Base-by-base conservation (phyloP, 2,329 filamentous ascomycete genomes). In the Exophiala lecanii-corni region DNA sequence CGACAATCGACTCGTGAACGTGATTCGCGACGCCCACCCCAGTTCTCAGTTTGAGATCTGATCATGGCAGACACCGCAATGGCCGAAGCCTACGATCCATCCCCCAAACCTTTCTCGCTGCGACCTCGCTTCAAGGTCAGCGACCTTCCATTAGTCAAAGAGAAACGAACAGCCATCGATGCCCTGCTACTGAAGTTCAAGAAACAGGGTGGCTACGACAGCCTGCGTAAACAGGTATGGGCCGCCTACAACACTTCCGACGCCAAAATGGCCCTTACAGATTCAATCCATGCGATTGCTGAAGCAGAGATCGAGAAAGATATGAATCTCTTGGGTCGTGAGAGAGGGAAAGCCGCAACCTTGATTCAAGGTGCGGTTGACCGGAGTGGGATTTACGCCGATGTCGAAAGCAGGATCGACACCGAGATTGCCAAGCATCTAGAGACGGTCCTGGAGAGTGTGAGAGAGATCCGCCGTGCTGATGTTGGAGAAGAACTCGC, bases 191-290 rank as follows among this genome's bases (percentile, higher is more conserved):
- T 79, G 57, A 76, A 75, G 1, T 81, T 81, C 60, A 81, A 81
- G 62, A 82, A 82, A 62, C 81, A 80, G 60, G 79, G 79, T 50
- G 76, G 78, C 43, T 83, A 81, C 55, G 79, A 83, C 59, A 67
- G 64, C 37, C 63, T 82, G 42, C 74, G 79, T 45, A 82, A 81
- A 60, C 71, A 75, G 46, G 64, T 79, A 2, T 79, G 78, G 67
- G 70, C 75, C 9, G 71, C 78, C 43, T 82, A 77, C 48, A 71
- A 74, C 44, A 36, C 48, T 15, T 59, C 79, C 72, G 69, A 75
- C 31, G 68, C 70, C 20, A 79, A 77, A 58, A 60, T 60, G 17
- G 66, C 68, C 13, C 74, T 81, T 49, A 69, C 71, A 45, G 54
- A 69, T 47, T 64, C 73, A 39, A 61, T 82, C 54, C 66, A 76